Evolutionary conservation across 1,284 basidiomycete species (phyloP).

Genomic region (Mixia osmundae): DNA sequence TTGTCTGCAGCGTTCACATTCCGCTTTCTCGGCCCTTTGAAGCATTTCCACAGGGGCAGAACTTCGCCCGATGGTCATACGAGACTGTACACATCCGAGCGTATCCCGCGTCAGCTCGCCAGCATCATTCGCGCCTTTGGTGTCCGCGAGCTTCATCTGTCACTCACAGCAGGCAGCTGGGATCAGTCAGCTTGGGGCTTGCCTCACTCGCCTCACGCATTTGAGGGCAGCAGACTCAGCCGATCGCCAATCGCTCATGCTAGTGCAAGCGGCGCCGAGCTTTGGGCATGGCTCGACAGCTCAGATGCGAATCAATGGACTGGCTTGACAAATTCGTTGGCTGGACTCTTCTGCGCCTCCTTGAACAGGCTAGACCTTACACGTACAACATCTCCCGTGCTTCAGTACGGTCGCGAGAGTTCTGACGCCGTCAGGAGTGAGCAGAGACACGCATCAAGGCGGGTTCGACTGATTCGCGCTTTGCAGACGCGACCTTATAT

Average conservation of each 20-base stretch:
- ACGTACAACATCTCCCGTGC: conserved; percentile 8
- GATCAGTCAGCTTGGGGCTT: conserved; percentile 63
- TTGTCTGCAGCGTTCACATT: conserved; percentile 2
- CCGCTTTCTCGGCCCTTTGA: neutral
- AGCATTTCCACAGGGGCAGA: conserved; percentile 55
- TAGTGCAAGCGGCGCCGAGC: conserved; percentile 60
- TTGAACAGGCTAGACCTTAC: conserved; percentile 34
- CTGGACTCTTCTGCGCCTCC: conserved; percentile 83
- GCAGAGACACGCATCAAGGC: neutral
- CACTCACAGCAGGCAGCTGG: conserved; percentile 76
- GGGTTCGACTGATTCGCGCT: neutral
- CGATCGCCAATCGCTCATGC: conserved; percentile 28
- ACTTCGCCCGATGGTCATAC: too few species aligned
- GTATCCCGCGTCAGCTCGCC: conserved; percentile 64
- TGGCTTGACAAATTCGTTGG: conserved; percentile 61
- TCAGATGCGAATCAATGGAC: conserved; percentile 37
- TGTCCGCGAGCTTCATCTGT: conserved; percentile 69
- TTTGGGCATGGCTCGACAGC: conserved; percentile 53
- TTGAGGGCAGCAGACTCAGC: conserved; percentile 3
- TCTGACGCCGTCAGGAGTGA: neutral
- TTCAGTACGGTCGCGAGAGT: too few species aligned
- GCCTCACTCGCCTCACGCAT: conserved; percentile 24
- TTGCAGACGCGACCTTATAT: conserved; percentile 24
- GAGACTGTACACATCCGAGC: too few species aligned
- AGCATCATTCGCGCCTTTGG: conserved; percentile 63